Conservation (phyloP, 2,329 filamentous ascomycete genomes). For the Hypoxylon sp. region DNA sequence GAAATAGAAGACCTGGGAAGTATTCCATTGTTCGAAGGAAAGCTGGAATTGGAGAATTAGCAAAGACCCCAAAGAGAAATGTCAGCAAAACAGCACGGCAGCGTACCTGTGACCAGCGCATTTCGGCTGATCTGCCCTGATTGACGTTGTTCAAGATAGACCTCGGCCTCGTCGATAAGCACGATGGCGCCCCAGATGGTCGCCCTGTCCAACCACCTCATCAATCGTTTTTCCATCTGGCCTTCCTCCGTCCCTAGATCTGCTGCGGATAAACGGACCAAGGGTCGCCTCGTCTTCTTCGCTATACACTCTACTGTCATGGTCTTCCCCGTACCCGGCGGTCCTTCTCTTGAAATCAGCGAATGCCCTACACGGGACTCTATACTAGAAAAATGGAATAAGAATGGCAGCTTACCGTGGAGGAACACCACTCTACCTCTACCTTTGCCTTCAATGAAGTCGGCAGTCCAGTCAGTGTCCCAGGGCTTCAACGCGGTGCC, state of each 20-base stretch:
- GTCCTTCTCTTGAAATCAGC: not conserved
- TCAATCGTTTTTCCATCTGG: conserved; percentile 2
- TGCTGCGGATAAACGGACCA: not conserved
- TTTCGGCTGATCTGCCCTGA: conserved; percentile 2
- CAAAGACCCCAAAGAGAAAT: not conserved
- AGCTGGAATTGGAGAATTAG: not conserved
- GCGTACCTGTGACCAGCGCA: not conserved
- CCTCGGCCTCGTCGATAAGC: conserved; percentile 1
- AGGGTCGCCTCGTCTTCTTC: conserved; percentile 1
- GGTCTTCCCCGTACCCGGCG: conserved; percentile 2
- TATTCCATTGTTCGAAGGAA: conserved; percentile 5
- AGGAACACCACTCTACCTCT: not conserved
- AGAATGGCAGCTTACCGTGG: not conserved
- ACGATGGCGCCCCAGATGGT: conserved; percentile 2
- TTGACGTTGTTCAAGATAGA: conserved; percentile 2
- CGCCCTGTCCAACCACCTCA: not conserved
- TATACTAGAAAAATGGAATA: not conserved
- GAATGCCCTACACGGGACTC: not conserved
- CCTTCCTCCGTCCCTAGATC: conserved; percentile 12
- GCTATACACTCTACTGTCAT: conserved; percentile 15
- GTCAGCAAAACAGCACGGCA: not conserved
- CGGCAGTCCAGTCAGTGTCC: conserved; percentile 5
- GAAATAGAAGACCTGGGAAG: conserved; percentile 1
- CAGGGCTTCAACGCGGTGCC: not conserved
- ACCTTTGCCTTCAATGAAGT: conserved; percentile 1